Base-by-base conservation (phyloP, 495 filamentous ascomycete genomes). In the Penicillium verhagenii region DNA sequence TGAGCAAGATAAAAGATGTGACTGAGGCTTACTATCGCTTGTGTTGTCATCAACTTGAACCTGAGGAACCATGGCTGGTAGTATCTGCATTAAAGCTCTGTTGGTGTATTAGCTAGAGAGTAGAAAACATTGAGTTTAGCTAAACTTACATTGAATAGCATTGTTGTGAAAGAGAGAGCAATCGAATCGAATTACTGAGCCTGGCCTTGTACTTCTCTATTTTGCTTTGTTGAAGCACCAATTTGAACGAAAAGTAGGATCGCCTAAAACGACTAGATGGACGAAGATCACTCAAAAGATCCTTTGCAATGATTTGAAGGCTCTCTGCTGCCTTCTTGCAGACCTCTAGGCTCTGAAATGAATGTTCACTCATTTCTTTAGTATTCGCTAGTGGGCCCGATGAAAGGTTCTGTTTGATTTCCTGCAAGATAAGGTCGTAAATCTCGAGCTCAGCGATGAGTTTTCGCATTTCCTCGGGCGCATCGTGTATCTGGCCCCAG, bases 81-180 rank as follows among this genome's bases (percentile, higher is more conserved):
- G 38, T 42, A 11, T 18, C 6, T 35, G 45, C n/a, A 33, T 33
- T 10, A 47, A 11, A 18, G 24, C 45, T 26, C 45, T 47, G 38
- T 42, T 18, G n/a, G 7, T 2, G 19, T 23, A 19, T 42, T 19
- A 42, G 38, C 38, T 23, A 23, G 6, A 18, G 4, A 42, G n/a
- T n/a, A 18, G 1, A n/a, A n/a, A 47, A 26, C 16, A 6, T 13
- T 3, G 14, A 47, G 6, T 6, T 14, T n/a, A 47, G 4, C 14
- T 18, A 33, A 16, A 21, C 46, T 37, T 20, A 49, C 47, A n/a
- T 37, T 24, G 29, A 31, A 51, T 56, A 56, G 42, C 54, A 56
- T 11, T 56, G 54, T 16, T 51, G 54, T n/a, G 54, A 56, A 4
- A 56, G 19, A 13, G 21, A 37, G 16, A 56, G 40, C 38, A 56